phyloP scores from a whole-genome alignment of 2,329 filamentous ascomycete species.

The Trichoderma asperellum region DNA sequence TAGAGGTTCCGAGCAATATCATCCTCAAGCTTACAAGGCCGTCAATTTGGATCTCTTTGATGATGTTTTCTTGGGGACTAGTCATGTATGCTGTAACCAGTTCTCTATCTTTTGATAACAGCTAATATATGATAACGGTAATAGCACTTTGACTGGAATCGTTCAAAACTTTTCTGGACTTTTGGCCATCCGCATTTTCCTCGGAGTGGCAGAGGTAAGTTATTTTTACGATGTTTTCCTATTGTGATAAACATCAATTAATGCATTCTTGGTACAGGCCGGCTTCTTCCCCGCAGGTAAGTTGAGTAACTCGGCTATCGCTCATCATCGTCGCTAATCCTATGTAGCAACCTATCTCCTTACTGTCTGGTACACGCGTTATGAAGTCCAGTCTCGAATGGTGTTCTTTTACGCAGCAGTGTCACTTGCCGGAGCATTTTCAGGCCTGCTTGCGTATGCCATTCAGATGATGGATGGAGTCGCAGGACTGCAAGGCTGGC shows the following conservation, averaged over 20 bases:
- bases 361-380: slow-evolving; percentile 86
- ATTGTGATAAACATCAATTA: background rate
- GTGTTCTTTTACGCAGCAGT: slow-evolving; percentile 90
- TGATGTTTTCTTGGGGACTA: slow-evolving; percentile 22
- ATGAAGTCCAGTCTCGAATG: slow-evolving; percentile 88
- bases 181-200: slow-evolving; percentile 79
- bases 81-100: background rate
- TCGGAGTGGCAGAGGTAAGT: slow-evolving; percentile 69
- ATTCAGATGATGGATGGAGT: slow-evolving; percentile 83
- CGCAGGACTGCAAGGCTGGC: slow-evolving; percentile 70
- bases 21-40: slow-evolving; percentile 28
- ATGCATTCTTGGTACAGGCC: slow-evolving; percentile 35
- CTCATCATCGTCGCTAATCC: background rate
- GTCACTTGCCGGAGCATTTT: slow-evolving; percentile 79
- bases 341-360: slow-evolving; percentile 65
- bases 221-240: background rate
- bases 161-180: slow-evolving; percentile 77
- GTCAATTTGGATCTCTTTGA: slow-evolving; percentile 10
- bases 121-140: slow-evolving; percentile 50
- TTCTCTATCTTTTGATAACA: background rate
- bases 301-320: background rate
- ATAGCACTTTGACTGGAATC: slow-evolving; percentile 76
- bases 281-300: slow-evolving; percentile 63
- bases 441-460: slow-evolving; percentile 78
- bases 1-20: slow-evolving; percentile 30